Base-by-base conservation (phyloP, 495 filamentous ascomycete genomes). In the Hypoxylon trugodes region DNA sequence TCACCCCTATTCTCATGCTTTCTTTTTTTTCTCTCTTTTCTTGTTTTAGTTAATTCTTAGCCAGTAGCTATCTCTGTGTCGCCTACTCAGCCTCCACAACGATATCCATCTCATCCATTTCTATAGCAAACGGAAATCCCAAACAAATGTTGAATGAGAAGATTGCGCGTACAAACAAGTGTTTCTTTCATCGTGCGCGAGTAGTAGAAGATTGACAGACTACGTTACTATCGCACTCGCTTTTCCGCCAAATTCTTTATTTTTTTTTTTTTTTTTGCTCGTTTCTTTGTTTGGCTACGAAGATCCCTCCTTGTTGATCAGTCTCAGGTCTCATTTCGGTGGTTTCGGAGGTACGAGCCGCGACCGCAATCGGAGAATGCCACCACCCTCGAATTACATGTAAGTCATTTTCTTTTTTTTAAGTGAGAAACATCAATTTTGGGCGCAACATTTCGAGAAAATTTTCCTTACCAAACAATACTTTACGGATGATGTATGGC, bases 261-360 rank as follows among this genome's bases (percentile, higher is more conserved):
- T 58, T 61, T 37, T 35, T 37, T 57, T 47, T 57, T 53, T 37
- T 36, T 33, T 54, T 57, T 38, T 22, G 32, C 46, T 28, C 54
- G 22, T 52, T 55, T 49, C 52, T 51, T 61, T 64, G 59, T 65
- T 68, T 61, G 65, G 61, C 52, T 64, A 46, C 52, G 64, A 54
- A 49, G 68, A 70, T 73, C 70, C 58, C 50, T 54, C 48, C 61
- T 61, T 58, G 68, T 66, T 60, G 59, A 59, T 66, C 58, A 55
- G 57, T 66, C 50, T 50, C 43, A 68, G 53, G 64, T 70, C 68
- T 73, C 68, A 73, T 73, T 68, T 73, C 70, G 70, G 70, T 66
- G 61, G 68, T 70, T 73, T 70, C 70, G 70, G 68, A 59, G 67
- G 45, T 59, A 65, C 53, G 48, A 69, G 56, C 52, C 69, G 63